Conservation (phyloP, 352 stramenopile species). For the Globisporangium mamillatum region DNA sequence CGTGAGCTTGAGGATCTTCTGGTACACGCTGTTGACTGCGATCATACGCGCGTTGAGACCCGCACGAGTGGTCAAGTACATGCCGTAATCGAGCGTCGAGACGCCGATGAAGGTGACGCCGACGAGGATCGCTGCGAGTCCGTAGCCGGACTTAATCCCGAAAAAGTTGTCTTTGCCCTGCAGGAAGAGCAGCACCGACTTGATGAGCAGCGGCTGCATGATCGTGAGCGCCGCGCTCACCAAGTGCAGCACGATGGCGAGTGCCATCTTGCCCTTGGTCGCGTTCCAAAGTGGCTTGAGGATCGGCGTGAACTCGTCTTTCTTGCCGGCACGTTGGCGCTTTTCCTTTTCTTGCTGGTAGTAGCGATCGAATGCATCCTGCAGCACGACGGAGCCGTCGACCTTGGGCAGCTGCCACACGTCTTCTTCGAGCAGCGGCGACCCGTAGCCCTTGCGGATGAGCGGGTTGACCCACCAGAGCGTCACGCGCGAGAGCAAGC, state of each 20-base stretch:
- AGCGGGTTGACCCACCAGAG: conserved; percentile 57
- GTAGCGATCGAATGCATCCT: conserved; percentile 29
- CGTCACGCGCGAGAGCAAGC: conserved; percentile 38
- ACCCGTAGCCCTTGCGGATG: conserved; percentile 28
- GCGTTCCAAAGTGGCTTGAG: conserved; percentile 33
- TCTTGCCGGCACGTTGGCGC: neutral
- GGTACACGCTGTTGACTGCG: conserved; percentile 57
- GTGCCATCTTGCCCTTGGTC: conserved; percentile 33
- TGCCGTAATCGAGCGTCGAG: conserved; percentile 43
- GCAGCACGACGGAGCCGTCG: conserved; percentile 36
- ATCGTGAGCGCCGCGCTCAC: conserved; percentile 35
- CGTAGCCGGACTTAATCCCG: conserved; percentile 47
- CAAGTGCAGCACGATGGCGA: conserved; percentile 31
- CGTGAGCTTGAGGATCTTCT: conserved; percentile 48
- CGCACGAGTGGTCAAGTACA: conserved; percentile 44
- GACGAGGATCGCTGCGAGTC: conserved; percentile 35
- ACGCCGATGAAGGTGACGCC: conserved; percentile 35
- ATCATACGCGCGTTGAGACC: conserved; percentile 53
- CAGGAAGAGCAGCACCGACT: conserved; percentile 46
- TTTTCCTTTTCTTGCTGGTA: neutral
- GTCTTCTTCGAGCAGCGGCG: conserved; percentile 29
- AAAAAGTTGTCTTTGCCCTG: conserved; percentile 34
- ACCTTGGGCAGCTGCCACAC: conserved; percentile 41
- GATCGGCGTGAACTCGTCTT: conserved; percentile 29
- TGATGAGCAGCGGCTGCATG: conserved; percentile 57